Percentiles rank a stretch among this genome's conserved stretches.
Conservation (phyloP, 2,329 filamentous ascomycete genomes). For the Xylariaceae sp. region DNA sequence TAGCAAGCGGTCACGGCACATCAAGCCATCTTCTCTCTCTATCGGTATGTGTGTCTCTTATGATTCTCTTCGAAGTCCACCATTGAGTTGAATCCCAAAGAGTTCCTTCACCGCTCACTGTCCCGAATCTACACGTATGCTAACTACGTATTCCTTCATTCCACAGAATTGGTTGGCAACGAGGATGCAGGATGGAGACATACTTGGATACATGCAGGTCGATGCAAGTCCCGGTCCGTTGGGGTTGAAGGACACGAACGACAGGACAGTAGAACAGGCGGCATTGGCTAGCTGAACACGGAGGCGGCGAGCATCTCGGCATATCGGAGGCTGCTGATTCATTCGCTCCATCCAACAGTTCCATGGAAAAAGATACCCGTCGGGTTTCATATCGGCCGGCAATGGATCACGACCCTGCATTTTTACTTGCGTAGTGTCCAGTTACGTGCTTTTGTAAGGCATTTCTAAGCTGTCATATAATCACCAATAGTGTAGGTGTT, state of each 20-base stretch:
- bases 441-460: neutral
- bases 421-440: no score
- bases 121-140: neutral
- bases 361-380: neutral
- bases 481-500: no score
- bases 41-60: neutral
- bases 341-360: neutral
- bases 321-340: neutral
- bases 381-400: no score
- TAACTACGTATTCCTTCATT: no score
- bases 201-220: constrained; percentile 6
- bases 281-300: neutral
- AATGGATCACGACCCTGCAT: neutral
- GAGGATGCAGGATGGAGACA: neutral
- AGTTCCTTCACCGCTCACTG: neutral
- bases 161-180: no score
- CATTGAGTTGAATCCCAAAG: neutral
- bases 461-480: neutral
- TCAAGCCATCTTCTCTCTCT: constrained; percentile 10
- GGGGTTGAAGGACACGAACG: neutral
- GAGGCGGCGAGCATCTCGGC: neutral
- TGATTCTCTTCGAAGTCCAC: no score
- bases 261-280: neutral
- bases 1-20: constrained; percentile 10
- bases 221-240: constrained; percentile 19